These are phyloP conservation scores for Pisolithus thermaeus DNA, from an alignment of 1,284 basidiomycete species.

Conservation along the genomic window DNA sequence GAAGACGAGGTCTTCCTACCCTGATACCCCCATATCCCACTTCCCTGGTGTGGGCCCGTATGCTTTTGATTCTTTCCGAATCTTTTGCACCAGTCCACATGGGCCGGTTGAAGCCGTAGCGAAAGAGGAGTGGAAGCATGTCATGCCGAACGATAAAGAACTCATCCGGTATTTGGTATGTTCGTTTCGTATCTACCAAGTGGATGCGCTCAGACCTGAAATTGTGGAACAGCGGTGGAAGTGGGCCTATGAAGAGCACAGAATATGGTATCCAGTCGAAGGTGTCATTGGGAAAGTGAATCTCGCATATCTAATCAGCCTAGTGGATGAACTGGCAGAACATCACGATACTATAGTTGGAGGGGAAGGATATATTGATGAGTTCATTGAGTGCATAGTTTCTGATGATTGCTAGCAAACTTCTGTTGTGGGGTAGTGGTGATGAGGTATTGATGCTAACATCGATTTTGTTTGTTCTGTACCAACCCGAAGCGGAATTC, in stretches of 20 bases:
- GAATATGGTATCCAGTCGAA: conserved; percentile 41
- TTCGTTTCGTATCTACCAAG: conserved; percentile 2
- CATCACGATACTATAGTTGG: conserved; percentile 21
- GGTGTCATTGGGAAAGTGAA: conserved; percentile 35
- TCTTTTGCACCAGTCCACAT: conserved; percentile 41
- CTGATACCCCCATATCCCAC: conserved; percentile 44
- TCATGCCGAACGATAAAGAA: conserved; percentile 58
- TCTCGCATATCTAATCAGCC: conserved; percentile 30
- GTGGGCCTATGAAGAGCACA: conserved; percentile 48
- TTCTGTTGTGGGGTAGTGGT: too few relatives aligned
- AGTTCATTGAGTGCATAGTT: conserved; percentile 18
- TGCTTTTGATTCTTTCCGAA: conserved; percentile 62
- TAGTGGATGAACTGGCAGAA: conserved; percentile 33
- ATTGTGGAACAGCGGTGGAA: conserved; percentile 46
- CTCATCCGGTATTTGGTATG: conserved; percentile 52
- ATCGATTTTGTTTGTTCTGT: too few relatives aligned
- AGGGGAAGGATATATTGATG: conserved; percentile 35
- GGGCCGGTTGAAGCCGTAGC: background rate
- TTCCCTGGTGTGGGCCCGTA: conserved; percentile 56
- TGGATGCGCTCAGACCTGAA: background rate
- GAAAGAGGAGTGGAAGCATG: conserved; percentile 47
- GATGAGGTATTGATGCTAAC: too few relatives aligned
- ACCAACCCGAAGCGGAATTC: too few relatives aligned
- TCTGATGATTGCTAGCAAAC: background rate
- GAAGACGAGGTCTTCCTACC: conserved; percentile 25